Evolutionary conservation across 2,329 filamentous ascomycete genomes (phyloP).

Genomic region (Aspergillus udagawae): DNA sequence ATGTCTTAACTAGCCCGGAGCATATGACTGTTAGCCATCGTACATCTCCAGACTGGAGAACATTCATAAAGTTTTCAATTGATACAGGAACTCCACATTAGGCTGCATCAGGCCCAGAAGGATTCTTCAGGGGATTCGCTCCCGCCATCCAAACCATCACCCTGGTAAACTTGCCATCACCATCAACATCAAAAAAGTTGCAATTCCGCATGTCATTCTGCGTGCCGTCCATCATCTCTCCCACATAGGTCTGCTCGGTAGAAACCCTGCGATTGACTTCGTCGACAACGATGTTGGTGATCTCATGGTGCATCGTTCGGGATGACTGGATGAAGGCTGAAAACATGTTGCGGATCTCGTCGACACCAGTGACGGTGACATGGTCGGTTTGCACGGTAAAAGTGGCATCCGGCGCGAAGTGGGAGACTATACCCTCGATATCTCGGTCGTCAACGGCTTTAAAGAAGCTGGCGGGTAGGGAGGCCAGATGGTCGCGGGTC

Average conservation of each 20-base stretch:
- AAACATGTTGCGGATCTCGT: constrained; percentile 2
- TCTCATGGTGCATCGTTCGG: constrained; percentile 1
- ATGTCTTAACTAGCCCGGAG: too few relatives aligned
- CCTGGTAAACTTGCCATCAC: neutral
- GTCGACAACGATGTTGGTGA: constrained; percentile 3
- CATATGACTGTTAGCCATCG: too few relatives aligned
- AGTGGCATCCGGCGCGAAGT: constrained; percentile 5
- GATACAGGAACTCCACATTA: too few relatives aligned
- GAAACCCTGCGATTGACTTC: constrained; percentile 1
- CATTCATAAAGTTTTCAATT: too few relatives aligned
- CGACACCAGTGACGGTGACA: neutral
- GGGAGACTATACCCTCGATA: neutral
- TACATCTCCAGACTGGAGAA: too few relatives aligned
- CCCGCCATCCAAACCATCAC: constrained; percentile 8
- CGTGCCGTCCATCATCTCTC: neutral
- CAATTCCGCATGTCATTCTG: constrained; percentile 4
- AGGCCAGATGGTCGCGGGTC: neutral
- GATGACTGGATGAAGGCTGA: neutral
- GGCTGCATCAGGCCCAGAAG: too few relatives aligned
- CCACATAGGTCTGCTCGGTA: constrained; percentile 3
- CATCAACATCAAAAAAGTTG: constrained; percentile 7
- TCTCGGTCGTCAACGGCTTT: neutral
- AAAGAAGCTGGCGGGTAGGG: neutral
- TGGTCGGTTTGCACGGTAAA: constrained; percentile 4
- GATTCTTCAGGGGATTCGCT: neutral